Evolutionary conservation across 305 asterid species (phyloP).

Genomic region (Withania somnifera): DNA sequence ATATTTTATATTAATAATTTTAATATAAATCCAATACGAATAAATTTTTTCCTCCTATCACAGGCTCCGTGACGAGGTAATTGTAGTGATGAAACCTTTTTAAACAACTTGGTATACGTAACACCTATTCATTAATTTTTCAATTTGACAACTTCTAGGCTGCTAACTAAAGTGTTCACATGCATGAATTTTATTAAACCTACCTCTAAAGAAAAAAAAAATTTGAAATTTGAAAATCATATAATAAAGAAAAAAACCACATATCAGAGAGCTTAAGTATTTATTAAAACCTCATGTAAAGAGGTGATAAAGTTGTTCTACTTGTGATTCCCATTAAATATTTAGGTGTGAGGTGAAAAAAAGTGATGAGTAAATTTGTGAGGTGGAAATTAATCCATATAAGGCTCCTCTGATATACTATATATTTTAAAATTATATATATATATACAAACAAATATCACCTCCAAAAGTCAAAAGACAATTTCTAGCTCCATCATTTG

Average conservation of each 20-base stretch:
- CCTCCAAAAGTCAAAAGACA: slow-evolving; percentile 23
- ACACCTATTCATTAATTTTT: not conserved
- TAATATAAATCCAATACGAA: no score
- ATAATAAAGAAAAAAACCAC: slow-evolving; percentile 27
- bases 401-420: slow-evolving; percentile 74
- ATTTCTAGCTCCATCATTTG: slow-evolving; percentile 16
- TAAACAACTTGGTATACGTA: not conserved
- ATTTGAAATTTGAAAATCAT: slow-evolving; percentile 41
- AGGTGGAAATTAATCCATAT: slow-evolving; percentile 63
- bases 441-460: not conserved
- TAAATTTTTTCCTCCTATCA: not conserved
- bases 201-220: slow-evolving; percentile 1
- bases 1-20: no score
- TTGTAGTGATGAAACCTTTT: no score
- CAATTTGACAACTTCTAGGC: not conserved
- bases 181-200: not conserved
- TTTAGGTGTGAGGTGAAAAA: slow-evolving; percentile 15
- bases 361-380: slow-evolving; percentile 25
- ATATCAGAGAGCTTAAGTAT: slow-evolving; percentile 19
- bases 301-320: slow-evolving; percentile 27
- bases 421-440: slow-evolving; percentile 2
- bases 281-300: slow-evolving; percentile 34
- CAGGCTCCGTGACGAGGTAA: not conserved
- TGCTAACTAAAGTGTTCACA: slow-evolving; percentile 7
- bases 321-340: slow-evolving; percentile 37